Evolutionary conservation across 208 protist genomes (phyloP).

Genomic region (Leptomonas pyrrhocoris): DNA sequence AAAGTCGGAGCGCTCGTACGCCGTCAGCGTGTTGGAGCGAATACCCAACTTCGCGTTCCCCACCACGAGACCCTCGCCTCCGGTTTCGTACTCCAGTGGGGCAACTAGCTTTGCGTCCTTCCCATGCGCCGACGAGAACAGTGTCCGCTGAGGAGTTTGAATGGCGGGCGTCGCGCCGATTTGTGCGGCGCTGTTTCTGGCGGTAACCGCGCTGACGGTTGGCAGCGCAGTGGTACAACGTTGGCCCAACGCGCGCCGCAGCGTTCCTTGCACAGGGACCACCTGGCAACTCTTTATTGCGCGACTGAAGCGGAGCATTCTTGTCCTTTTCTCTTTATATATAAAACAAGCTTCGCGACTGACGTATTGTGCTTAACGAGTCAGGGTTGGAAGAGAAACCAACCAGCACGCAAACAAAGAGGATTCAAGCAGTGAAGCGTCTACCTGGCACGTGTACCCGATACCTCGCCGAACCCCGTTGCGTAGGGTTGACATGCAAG

Average conservation of each 20-base stretch:
- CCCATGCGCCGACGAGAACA: not conserved
- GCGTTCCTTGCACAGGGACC: not conserved
- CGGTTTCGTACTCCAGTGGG: conserved; percentile 7
- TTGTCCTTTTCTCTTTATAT: too few relatives aligned
- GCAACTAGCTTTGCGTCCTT: not conserved
- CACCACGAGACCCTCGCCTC: conserved; percentile 1
- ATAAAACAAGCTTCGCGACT: too few relatives aligned
- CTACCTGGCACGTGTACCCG: too few relatives aligned
- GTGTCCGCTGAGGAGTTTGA: not conserved
- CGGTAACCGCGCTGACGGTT: not conserved
- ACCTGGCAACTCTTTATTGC: not conserved
- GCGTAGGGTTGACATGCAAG: too few relatives aligned
- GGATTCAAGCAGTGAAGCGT: not conserved
- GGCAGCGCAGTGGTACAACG: not conserved
- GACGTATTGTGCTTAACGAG: too few relatives aligned
- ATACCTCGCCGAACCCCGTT: too few relatives aligned
- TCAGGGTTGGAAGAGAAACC: too few relatives aligned
- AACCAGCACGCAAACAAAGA: not conserved
- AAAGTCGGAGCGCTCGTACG: conserved; percentile 25
- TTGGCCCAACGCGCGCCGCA: not conserved
- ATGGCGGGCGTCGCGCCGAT: not conserved
- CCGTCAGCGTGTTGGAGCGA: conserved; percentile 17
- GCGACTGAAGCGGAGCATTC: not conserved
- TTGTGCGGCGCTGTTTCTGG: not conserved
- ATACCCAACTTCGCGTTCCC: conserved; percentile 17